Conservation (phyloP, 495 filamentous ascomycete genomes). For the Hypoxylon trugodes region DNA sequence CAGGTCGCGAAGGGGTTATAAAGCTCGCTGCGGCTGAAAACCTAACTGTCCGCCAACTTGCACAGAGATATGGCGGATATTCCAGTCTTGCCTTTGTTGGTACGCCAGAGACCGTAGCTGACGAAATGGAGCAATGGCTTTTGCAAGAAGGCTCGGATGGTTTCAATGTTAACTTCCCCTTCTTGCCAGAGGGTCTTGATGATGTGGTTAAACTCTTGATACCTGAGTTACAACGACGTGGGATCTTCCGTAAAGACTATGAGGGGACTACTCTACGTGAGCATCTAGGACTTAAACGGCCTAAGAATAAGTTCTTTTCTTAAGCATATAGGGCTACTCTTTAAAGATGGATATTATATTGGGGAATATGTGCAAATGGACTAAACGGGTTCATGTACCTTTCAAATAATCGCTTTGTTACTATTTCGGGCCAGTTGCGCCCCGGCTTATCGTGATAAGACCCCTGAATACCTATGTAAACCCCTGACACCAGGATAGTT, state of each 20-base stretch:
- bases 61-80: slow-evolving; percentile 60
- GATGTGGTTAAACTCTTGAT: slow-evolving; percentile 58
- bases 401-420: too few relatives aligned
- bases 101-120: slow-evolving; percentile 57
- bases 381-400: too few relatives aligned
- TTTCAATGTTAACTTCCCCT: slow-evolving; percentile 58
- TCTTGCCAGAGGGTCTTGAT: slow-evolving; percentile 61
- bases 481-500: too few relatives aligned
- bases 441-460: too few relatives aligned
- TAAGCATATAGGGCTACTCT: too few relatives aligned
- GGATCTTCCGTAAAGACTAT: slow-evolving; percentile 60
- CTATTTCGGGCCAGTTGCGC: too few relatives aligned
- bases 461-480: too few relatives aligned
- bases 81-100: slow-evolving; percentile 62
- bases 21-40: slow-evolving; percentile 55
- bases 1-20: slow-evolving; percentile 52
- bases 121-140: slow-evolving; percentile 60
- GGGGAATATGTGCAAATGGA: too few relatives aligned
- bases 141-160: slow-evolving; percentile 56
- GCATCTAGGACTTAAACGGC: slow-evolving; percentile 60
- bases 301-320: slow-evolving; percentile 61
- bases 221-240: slow-evolving; percentile 60
- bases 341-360: too few relatives aligned
- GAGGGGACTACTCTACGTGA: slow-evolving; percentile 54
- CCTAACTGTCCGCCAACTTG: slow-evolving; percentile 59